Evolutionary conservation across 2,329 filamentous ascomycete species (phyloP), one percentile per base, ranked within the genome.

Genomic region (Xylariaceae sp.): DNA sequence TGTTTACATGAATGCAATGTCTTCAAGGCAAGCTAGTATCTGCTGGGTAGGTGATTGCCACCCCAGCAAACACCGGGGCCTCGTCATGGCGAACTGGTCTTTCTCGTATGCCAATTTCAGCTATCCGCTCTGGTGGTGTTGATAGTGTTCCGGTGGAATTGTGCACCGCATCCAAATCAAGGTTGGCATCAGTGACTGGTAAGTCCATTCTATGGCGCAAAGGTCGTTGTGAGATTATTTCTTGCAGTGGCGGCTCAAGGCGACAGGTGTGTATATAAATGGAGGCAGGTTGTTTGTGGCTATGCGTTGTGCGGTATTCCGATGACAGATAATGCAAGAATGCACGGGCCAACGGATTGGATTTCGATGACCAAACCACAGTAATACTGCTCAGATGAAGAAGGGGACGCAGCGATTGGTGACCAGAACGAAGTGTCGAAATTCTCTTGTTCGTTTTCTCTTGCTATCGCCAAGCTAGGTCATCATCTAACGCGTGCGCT

Each of bases 401-500:
- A 65, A 60, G 62, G 64, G 64, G 65, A 67, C 62, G 68, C 65
- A 72, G 65, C 62, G 65, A 64, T 64, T 59, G 62, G 63, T 67
- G 64, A 64, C 66, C 71, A 62, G 65, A 70, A 65, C 37, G 50
- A 51, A 65, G 67, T 67, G 69, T 69, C 69, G 69, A 67, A 48
- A 67, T 66, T 64, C 63, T 67, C 68, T 70, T 59, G 53, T 59
- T 52, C 55, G 56, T 50, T 59, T 73, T 83, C 27, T 32, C 25
- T 79, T 85, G 83, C 84, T 86, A 87, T 82, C 82, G 78, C 82
- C 77, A 80, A 80, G 80, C 82, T 86, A 86, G 79, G 77, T 80
- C 79, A n/a, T n/a, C n/a, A 76, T 80, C 72, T 71, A 71, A 71
- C 69, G 74, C 68, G 73, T 74, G 75, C 74, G 75, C 76, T 79